phyloP scores from a whole-genome alignment of 352 stramenopile species.

The Globisporangium paroecandrum region DNA sequence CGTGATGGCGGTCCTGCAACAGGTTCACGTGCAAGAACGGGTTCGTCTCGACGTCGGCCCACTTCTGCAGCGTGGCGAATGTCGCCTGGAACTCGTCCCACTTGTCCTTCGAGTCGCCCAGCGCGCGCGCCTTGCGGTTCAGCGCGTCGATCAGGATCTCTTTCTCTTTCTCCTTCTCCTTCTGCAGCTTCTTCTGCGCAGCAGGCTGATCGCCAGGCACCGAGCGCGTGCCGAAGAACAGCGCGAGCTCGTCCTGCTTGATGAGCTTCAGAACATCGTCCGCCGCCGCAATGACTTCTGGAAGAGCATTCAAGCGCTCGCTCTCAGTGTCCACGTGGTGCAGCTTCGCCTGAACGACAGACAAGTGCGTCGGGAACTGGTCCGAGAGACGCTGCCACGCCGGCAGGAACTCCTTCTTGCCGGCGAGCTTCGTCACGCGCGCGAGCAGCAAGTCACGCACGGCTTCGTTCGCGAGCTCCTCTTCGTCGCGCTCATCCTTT shows the following conservation, averaged over 20 bases:
- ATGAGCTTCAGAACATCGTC: conserved; percentile 60
- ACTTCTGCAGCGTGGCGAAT: conserved; percentile 67
- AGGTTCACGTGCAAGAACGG: conserved; percentile 57
- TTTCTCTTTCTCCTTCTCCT: conserved; percentile 74
- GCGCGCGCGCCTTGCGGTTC: conserved; percentile 61
- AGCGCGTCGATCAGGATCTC: conserved; percentile 69
- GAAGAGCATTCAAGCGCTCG: conserved; percentile 37
- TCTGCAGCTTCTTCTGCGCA: conserved; percentile 63
- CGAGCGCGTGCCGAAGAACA: conserved; percentile 68
- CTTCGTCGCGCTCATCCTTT: conserved; percentile 68
- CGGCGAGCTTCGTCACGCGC: conserved; percentile 60
- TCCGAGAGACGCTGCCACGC: conserved; percentile 46
- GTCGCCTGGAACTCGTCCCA: conserved; percentile 53
- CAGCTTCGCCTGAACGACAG: conserved; percentile 58
- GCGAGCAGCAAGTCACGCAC: conserved; percentile 70
- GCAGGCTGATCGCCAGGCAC: conserved; percentile 48
- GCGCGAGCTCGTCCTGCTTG: conserved; percentile 59
- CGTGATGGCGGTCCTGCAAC: conserved; percentile 55
- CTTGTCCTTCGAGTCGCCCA: conserved; percentile 44
- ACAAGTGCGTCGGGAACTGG: conserved; percentile 60
- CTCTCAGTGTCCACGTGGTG: conserved; percentile 73
- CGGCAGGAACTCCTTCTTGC: conserved; percentile 59
- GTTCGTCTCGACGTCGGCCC: conserved; percentile 60
- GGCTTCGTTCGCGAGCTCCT: conserved; percentile 62
- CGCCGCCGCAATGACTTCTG: conserved; percentile 48